phyloP scores from a whole-genome alignment of 2,329 filamentous ascomycete species.

The Phoma herbarum region DNA sequence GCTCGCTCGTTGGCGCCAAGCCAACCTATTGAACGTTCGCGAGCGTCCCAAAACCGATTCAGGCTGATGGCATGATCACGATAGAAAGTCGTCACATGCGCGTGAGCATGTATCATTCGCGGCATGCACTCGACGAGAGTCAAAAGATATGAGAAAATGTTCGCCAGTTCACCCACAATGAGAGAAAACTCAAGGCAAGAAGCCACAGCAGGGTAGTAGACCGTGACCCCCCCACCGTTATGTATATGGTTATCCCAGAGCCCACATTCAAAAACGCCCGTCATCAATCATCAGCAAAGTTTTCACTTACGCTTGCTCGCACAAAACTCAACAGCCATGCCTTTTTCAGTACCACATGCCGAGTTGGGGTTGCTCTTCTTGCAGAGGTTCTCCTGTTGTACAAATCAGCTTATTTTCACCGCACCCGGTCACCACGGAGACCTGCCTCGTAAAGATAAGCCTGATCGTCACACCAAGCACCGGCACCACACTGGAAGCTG shows the following conservation, averaged over 20 bases:
- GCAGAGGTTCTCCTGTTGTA: conserved; percentile 29
- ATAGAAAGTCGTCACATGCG: too few species aligned
- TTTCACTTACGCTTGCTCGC: conserved; percentile 23
- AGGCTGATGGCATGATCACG: too few species aligned
- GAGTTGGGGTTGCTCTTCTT: conserved; percentile 28
- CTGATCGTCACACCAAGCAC: conserved; percentile 34
- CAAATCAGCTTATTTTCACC: conserved; percentile 5
- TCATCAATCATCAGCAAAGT: neutral
- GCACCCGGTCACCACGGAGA: neutral
- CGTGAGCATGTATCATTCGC: too few species aligned
- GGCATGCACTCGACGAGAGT: too few species aligned
- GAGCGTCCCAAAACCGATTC: too few species aligned
- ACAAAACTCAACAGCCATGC: conserved; percentile 33
- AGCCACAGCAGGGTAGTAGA: neutral
- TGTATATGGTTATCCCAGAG: neutral
- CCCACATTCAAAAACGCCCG: neutral
- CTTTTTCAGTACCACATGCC: conserved; percentile 11
- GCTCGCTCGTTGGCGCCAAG: too few species aligned
- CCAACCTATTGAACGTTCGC: too few species aligned
- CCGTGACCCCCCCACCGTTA: neutral
- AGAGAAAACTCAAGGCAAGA: neutral
- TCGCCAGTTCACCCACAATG: neutral
- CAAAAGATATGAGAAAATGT: too few species aligned
- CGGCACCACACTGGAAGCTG: conserved; percentile 28
- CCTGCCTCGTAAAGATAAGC: conserved; percentile 30